A percentile compares a stretch with the other conserved stretches of the same genome.
Evolutionary conservation across 768 basidiomycete genomes (phyloP).

Genomic region (Russula sp.): DNA sequence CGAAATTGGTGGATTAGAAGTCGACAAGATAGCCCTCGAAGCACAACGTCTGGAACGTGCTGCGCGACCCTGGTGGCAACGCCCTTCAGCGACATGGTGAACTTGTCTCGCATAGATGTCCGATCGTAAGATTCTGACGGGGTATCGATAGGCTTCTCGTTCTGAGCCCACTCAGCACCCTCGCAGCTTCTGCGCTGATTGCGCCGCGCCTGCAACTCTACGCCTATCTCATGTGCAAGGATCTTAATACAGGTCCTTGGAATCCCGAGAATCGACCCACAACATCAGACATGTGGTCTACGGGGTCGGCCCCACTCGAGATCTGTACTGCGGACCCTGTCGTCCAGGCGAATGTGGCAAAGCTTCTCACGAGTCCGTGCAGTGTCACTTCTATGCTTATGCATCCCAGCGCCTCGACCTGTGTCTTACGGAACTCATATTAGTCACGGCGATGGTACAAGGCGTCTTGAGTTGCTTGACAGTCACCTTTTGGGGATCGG

Average conservation of each 20-base stretch:
- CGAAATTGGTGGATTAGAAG: slow-evolving; percentile 14
- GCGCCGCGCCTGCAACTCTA: slow-evolving; percentile 71
- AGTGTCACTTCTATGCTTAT: neutral
- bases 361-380: slow-evolving; percentile 53
- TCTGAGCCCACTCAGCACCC: slow-evolving; percentile 45
- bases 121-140: neutral
- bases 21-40: slow-evolving; percentile 23
- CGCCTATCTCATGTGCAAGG: slow-evolving; percentile 65
- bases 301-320: slow-evolving; percentile 16
- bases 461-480: slow-evolving; percentile 74
- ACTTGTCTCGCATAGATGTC: slow-evolving; percentile 22
- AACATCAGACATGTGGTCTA: neutral
- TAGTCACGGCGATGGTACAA: slow-evolving; percentile 56
- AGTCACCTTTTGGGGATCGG: slow-evolving; percentile 81
- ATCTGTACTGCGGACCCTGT: slow-evolving; percentile 61
- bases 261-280: neutral
- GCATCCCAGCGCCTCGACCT: neutral
- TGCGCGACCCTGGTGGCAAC: slow-evolving; percentile 62
- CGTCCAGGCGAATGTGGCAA: slow-evolving; percentile 66
- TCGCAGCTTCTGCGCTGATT: slow-evolving; percentile 48
- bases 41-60: slow-evolving; percentile 19
- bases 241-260: slow-evolving; percentile 17
- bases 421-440: neutral
- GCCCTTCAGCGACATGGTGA: slow-evolving; percentile 68
- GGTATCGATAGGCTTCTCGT: slow-evolving; percentile 45